Base-by-base conservation (phyloP, 1,284 basidiomycete species). In the Tilletia walkeri region DNA sequence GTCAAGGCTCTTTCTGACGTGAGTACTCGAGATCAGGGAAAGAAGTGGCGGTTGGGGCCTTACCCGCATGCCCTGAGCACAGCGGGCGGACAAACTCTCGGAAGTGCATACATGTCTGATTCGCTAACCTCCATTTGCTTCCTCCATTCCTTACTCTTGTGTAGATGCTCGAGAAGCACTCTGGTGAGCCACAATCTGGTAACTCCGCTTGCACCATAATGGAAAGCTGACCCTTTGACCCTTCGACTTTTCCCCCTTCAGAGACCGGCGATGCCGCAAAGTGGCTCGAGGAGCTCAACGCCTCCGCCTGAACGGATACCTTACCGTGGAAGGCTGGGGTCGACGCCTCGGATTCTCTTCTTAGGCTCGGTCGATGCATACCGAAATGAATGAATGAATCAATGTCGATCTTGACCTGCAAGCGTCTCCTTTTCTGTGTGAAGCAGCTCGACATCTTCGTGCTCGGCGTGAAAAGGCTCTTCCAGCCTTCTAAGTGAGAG, bases 131-230 rank as follows among this genome's bases (percentile, higher is more conserved):
- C 20, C 3, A 7, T 2, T 6, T 53, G 50, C 1, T 53, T 53
- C 2, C 50, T n/a, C 50, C 50, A n/a, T 2, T 49, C 7, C 36
- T 30, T 1, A 7, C 24, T 63, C n/a, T 56, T 20, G 50, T 10
- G n/a, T 66, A 78, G 73, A 76, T 79, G 63, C 75, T 79, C 48
- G 72, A 78, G 73, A 79, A 76, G 75, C 71, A 79, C 74, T 70
- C 69, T 59, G 76, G 78, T 77, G 67, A 75, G 74, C 71, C 24
- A 30, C 24, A 30, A 30, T 30, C 24, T 30, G 24, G 24, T 30
- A 30, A 2, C 24, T 30, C 24, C 24, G 24, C 24, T 30, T 30
- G 24, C 24, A 30, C 24, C 24, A 30, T 30, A 30, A 20, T 38
- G n/a, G 54, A 4, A 6, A 38, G 34, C 69, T 67, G 34, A 59